Conservation (phyloP, 495 filamentous ascomycete genomes). For the Hypoxylon lenormandii region DNA sequence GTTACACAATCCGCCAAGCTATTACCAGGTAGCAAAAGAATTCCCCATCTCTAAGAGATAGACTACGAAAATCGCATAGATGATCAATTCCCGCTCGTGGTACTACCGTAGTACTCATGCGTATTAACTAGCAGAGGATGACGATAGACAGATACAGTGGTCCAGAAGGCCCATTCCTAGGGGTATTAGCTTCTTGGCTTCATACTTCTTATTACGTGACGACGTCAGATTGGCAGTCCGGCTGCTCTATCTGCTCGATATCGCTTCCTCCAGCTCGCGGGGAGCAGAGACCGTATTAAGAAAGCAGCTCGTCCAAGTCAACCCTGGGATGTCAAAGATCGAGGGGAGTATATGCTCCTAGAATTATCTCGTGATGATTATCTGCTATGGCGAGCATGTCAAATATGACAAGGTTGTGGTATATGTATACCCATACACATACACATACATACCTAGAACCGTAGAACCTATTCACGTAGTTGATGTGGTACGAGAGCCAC, state of each 20-base stretch:
- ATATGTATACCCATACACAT: not conserved
- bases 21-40: constrained; percentile 23
- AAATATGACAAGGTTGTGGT: constrained; percentile 33
- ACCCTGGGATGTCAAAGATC: constrained; percentile 11
- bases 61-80: constrained; percentile 29
- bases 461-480: no score
- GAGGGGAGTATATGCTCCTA: not conserved
- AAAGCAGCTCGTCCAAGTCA: constrained; percentile 23
- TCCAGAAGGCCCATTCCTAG: constrained; percentile 17
- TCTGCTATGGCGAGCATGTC: constrained; percentile 37
- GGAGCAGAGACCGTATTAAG: constrained; percentile 24
- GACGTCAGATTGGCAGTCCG: constrained; percentile 26
- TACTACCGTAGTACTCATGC: constrained; percentile 40
- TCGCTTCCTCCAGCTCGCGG: constrained; percentile 17
- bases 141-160: constrained; percentile 27
- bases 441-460: no score
- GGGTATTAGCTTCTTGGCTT: constrained; percentile 32
- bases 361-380: constrained; percentile 41
- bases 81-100: constrained; percentile 30
- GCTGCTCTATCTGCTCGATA: constrained; percentile 13
- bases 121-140: constrained; percentile 30
- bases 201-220: constrained; percentile 38
- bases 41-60: constrained; percentile 24
- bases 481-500: constrained; percentile 27
- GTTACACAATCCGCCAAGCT: constrained; percentile 29